Conservation (phyloP, 441 rosid species). For the Capsella rubella region DNA sequence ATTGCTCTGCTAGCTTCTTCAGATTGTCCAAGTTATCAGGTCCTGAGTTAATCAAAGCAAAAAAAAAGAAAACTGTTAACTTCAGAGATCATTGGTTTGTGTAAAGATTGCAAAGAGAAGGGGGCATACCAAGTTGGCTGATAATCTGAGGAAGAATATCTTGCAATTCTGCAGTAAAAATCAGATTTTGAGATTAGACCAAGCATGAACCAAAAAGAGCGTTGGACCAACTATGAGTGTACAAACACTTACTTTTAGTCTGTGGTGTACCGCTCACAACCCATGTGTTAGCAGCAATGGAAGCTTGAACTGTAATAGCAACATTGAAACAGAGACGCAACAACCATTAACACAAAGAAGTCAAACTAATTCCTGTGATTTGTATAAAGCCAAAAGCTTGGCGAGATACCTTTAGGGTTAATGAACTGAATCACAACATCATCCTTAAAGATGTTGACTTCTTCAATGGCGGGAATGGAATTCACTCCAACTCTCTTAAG, state of each 20-base stretch:
- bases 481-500: conserved; percentile 84
- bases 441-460: conserved; percentile 87
- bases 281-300: conserved; percentile 88
- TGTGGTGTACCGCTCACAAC: conserved; percentile 86
- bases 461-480: conserved; percentile 84
- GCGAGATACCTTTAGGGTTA: conserved; percentile 67
- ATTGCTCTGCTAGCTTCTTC: conserved; percentile 86
- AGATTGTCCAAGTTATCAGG: conserved; percentile 85
- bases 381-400: not conserved
- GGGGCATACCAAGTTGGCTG: conserved; percentile 68
- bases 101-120: not conserved
- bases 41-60: conserved; percentile 46
- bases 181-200: not conserved
- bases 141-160: conserved; percentile 82
- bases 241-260: conserved; percentile 63
- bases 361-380: not conserved
- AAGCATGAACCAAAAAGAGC: not conserved
- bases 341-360: not conserved
- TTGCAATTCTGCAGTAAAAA: conserved; percentile 59
- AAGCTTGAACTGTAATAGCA: conserved; percentile 72
- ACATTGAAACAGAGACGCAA: not conserved
- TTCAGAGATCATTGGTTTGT: not conserved
- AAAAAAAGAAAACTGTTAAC: not conserved
- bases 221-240: not conserved
- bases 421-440: conserved; percentile 77